phyloP scores from a whole-genome alignment of 768 basidiomycete species.

The Leccinum rimulosum region DNA sequence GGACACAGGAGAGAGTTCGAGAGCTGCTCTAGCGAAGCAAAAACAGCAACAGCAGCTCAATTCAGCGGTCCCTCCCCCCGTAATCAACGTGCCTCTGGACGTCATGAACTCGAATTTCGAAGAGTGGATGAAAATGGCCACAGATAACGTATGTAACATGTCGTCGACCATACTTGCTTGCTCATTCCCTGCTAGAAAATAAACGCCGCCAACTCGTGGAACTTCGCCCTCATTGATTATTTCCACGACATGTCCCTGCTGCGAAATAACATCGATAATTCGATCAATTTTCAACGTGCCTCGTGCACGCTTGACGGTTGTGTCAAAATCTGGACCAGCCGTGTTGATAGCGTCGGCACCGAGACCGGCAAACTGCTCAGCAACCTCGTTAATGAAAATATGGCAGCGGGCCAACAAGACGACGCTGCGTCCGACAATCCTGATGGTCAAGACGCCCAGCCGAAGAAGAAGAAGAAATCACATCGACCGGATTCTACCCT shows the following conservation, averaged over 20 bases:
- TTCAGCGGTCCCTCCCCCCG: slow-evolving; percentile 55
- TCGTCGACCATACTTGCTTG: not conserved
- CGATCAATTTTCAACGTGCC: slow-evolving; percentile 99
- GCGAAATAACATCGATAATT: slow-evolving; percentile 88
- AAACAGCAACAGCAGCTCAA: slow-evolving; percentile 59
- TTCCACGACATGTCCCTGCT: slow-evolving; percentile 98
- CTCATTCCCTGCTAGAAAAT: slow-evolving; percentile 75
- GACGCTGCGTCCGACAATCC: slow-evolving; percentile 58
- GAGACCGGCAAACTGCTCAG: slow-evolving; percentile 94
- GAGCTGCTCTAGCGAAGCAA: slow-evolving; percentile 48
- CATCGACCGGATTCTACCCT: slow-evolving; percentile 80
- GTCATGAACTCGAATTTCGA: slow-evolving; percentile 94
- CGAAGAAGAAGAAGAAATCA: slow-evolving; percentile 57
- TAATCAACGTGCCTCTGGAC: slow-evolving; percentile 65
- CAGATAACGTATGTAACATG: slow-evolving; percentile 78
- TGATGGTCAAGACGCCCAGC: slow-evolving; percentile 64
- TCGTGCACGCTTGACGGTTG: slow-evolving; percentile 97
- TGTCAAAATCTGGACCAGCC: slow-evolving; percentile 98
- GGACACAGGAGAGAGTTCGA: slow-evolving; percentile 38
- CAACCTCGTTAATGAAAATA: slow-evolving; percentile 73
- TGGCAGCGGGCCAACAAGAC: slow-evolving; percentile 55
- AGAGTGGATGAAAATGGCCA: slow-evolving; percentile 99
- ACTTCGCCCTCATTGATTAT: slow-evolving; percentile 96
- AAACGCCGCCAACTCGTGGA: slow-evolving; percentile 96
- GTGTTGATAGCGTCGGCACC: slow-evolving; percentile 94